phyloP scores from a whole-genome alignment of 2,329 filamentous ascomycete species.

The Blastomyces percursus region DNA sequence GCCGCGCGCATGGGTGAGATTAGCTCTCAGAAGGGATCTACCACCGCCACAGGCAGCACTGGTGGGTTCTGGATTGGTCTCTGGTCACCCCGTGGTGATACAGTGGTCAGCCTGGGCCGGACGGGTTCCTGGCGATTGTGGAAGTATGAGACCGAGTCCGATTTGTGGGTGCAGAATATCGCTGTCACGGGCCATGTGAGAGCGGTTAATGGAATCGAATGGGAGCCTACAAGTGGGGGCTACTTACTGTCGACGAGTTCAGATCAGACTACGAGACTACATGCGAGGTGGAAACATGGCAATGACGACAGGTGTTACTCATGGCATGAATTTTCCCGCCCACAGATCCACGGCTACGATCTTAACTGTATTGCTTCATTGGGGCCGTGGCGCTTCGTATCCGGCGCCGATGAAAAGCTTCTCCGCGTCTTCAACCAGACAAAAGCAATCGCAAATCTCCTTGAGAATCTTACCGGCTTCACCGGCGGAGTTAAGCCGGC shows the following conservation, averaged over 20 bases:
- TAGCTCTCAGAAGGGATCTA: constrained; percentile 87
- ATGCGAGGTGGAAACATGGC: constrained; percentile 61
- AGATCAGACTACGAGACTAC: constrained; percentile 86
- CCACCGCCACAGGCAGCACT: constrained; percentile 87
- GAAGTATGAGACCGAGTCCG: constrained; percentile 50
- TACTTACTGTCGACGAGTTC: constrained; percentile 82
- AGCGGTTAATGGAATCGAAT: constrained; percentile 69
- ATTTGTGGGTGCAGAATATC: constrained; percentile 64
- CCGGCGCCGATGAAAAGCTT: constrained; percentile 95
- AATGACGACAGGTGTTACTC: constrained; percentile 33
- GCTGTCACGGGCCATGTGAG: constrained; percentile 76
- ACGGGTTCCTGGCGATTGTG: constrained; percentile 91
- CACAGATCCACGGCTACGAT: constrained; percentile 97
- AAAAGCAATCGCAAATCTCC: constrained; percentile 64
- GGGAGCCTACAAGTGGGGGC: constrained; percentile 63
- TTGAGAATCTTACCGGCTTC: constrained; percentile 57
- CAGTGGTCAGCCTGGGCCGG: constrained; percentile 71
- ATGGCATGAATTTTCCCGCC: constrained; percentile 93
- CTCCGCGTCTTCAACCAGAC: constrained; percentile 90
- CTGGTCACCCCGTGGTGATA: constrained; percentile 68
- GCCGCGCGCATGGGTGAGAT: constrained; percentile 81
- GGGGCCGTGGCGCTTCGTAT: constrained; percentile 66
- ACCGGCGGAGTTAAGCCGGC: constrained; percentile 15
- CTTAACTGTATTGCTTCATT: constrained; percentile 84
- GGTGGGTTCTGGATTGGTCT: constrained; percentile 95